Evolutionary conservation across 1,139 yeast species (phyloP).

Genomic region (Hansenula sp.): DNA sequence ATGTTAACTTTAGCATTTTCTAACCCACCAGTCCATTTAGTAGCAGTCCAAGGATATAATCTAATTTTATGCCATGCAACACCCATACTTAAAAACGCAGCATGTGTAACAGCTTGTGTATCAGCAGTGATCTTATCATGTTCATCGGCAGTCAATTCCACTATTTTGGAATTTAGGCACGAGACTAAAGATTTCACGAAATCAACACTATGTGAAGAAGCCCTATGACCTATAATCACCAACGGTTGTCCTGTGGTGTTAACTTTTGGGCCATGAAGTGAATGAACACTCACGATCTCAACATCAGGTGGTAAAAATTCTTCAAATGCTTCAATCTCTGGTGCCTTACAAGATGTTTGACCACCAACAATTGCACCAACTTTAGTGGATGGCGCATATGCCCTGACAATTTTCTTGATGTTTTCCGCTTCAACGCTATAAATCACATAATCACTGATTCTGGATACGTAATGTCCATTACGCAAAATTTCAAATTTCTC

Average conservation of each 20-base stretch:
- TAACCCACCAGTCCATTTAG: conserved; percentile 86
- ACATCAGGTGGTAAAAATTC: conserved; percentile 67
- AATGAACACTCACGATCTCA: conserved; percentile 82
- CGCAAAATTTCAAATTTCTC: conserved; percentile 49
- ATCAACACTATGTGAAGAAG: conserved; percentile 47
- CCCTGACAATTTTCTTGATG: conserved; percentile 62
- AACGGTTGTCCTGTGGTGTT: conserved; percentile 89
- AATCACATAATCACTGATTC: conserved; percentile 75
- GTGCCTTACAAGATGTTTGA: conserved; percentile 91
- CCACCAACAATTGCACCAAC: conserved; percentile 94
- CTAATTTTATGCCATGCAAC: conserved; percentile 84
- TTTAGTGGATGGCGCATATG: conserved; percentile 85
- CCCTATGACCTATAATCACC: conserved; percentile 76
- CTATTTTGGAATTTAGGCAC: conserved; percentile 74
- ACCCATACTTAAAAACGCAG: conserved; percentile 96
- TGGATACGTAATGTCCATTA: conserved; percentile 82
- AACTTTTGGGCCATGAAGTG: conserved; percentile 92
- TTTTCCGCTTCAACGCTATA: conserved; percentile 90
- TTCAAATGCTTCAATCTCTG: conserved; percentile 87
- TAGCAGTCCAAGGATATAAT: conserved; percentile 91
- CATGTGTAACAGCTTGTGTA: conserved; percentile 98
- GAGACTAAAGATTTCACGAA: conserved; percentile 63
- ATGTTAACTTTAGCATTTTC: conserved; percentile 96
- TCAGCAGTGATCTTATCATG: conserved; percentile 96
- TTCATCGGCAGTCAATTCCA: conserved; percentile 73